phyloP scores from a whole-genome alignment of 2,329 filamentous ascomycete genomes.

The Aspergillus sp. region DNA sequence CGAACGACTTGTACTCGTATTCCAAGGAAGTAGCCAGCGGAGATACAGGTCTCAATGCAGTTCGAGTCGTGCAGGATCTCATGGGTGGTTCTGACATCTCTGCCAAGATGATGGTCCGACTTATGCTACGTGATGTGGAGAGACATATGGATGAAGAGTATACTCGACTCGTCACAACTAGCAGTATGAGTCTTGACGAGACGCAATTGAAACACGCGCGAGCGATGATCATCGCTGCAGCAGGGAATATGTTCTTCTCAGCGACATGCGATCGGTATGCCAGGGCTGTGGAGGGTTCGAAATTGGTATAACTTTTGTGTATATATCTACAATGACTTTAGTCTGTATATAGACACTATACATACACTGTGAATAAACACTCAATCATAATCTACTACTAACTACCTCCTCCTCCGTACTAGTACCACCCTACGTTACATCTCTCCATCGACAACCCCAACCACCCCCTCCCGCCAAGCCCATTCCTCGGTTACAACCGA shows the following conservation, averaged over 20 bases:
- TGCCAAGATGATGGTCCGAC: constrained; percentile 7
- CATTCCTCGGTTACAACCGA: not conserved
- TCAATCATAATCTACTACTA: too few relatives aligned
- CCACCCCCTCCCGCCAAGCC: not conserved
- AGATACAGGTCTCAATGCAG: constrained; percentile 13
- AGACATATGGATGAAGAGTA: constrained; percentile 15
- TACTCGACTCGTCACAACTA: not conserved
- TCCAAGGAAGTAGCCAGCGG: constrained; percentile 14
- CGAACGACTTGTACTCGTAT: constrained; percentile 22
- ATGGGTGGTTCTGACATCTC: not conserved
- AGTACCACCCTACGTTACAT: too few relatives aligned
- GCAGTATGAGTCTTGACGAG: not conserved
- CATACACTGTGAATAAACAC: not conserved
- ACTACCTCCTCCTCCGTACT: too few relatives aligned
- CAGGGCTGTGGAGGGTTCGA: constrained; percentile 12
- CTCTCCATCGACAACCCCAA: too few relatives aligned
- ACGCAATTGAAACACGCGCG: constrained; percentile 11
- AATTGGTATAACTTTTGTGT: not conserved
- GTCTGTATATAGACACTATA: not conserved
- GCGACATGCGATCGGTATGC: constrained; percentile 18
- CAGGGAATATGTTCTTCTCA: constrained; percentile 22
- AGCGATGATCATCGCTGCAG: constrained; percentile 9
- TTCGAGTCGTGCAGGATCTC: constrained; percentile 12
- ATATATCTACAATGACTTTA: not conserved
- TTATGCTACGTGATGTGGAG: constrained; percentile 17